Conservation (phyloP, 768 basidiomycete species). For the Thelephora aurantiotincta region DNA sequence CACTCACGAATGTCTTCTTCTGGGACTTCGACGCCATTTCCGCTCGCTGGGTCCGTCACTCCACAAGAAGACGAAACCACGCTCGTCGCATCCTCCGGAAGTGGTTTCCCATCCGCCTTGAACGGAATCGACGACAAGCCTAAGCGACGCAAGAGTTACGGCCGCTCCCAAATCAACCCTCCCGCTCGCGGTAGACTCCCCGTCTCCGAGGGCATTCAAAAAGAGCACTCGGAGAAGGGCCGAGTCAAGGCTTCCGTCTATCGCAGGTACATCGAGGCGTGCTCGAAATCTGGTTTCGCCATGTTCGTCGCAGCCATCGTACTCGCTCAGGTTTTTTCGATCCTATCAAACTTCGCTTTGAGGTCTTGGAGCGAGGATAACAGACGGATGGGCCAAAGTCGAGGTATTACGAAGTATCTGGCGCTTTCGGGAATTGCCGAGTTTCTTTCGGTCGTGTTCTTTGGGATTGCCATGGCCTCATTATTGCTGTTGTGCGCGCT, state of each 20-base stretch:
- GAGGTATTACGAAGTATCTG: slow-evolving; percentile 42
- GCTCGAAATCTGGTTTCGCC: slow-evolving; percentile 57
- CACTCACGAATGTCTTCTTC: slow-evolving; percentile 13
- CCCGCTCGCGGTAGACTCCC: slow-evolving; percentile 24
- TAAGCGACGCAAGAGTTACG: slow-evolving; percentile 39
- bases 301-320: slow-evolving; percentile 39
- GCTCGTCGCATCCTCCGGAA: slow-evolving; percentile 8
- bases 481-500: slow-evolving; percentile 72
- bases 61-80: slow-evolving; percentile 14
- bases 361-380: slow-evolving; percentile 79
- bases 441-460: slow-evolving; percentile 37
- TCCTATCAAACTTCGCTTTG: slow-evolving; percentile 52
- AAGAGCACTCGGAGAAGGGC: slow-evolving; percentile 71
- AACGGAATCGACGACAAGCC: slow-evolving; percentile 39
- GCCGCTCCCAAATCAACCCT: slow-evolving; percentile 35
- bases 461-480: slow-evolving; percentile 41
- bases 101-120: slow-evolving; percentile 10
- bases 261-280: slow-evolving; percentile 60
- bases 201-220: slow-evolving; percentile 33
- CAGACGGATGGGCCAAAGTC: slow-evolving; percentile 37
- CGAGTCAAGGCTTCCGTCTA: slow-evolving; percentile 72
- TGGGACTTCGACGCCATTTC: slow-evolving; percentile 18
- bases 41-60: slow-evolving; percentile 13
- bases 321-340: slow-evolving; percentile 40
- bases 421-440: slow-evolving; percentile 58